Conservation (phyloP, 2,329 filamentous ascomycete genomes). For the Claviceps purpurea region DNA sequence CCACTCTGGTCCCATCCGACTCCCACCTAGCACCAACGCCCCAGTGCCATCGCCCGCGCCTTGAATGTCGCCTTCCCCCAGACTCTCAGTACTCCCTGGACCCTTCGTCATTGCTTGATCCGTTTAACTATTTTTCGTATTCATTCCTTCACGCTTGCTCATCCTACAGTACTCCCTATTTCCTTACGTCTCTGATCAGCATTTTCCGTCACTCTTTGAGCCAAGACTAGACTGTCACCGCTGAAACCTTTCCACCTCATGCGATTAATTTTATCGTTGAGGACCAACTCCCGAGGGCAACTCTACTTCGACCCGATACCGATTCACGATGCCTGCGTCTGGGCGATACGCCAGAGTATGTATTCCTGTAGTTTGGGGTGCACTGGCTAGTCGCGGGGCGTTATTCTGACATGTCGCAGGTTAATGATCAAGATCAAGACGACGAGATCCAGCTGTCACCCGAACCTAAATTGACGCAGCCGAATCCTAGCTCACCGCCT, state of each 20-base stretch:
- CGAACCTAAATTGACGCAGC: slow-evolving; percentile 18
- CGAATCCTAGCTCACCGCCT: slow-evolving; percentile 46
- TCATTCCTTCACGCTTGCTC: not conserved
- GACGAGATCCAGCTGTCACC: slow-evolving; percentile 18
- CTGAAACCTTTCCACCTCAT: not conserved
- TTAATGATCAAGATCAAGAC: slow-evolving; percentile 46
- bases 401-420: slow-evolving; percentile 22
- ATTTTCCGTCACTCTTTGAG: not conserved
- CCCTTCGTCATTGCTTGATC: not conserved
- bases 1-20: not conserved
- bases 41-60: not conserved
- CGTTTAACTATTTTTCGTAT: not conserved
- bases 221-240: not conserved
- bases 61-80: not conserved
- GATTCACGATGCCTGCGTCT: slow-evolving; percentile 32
- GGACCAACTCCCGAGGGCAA: not conserved
- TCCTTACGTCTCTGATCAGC: not conserved
- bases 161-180: not conserved
- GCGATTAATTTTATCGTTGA: not conserved
- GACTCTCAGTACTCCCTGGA: not conserved
- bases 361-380: not conserved
- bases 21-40: too few relatives aligned
- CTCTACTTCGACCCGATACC: not conserved
- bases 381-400: not conserved
- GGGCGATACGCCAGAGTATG: slow-evolving; percentile 42